Evolutionary conservation across 306 rosid genomes (phyloP).

Genomic region (Rosa multiflora): DNA sequence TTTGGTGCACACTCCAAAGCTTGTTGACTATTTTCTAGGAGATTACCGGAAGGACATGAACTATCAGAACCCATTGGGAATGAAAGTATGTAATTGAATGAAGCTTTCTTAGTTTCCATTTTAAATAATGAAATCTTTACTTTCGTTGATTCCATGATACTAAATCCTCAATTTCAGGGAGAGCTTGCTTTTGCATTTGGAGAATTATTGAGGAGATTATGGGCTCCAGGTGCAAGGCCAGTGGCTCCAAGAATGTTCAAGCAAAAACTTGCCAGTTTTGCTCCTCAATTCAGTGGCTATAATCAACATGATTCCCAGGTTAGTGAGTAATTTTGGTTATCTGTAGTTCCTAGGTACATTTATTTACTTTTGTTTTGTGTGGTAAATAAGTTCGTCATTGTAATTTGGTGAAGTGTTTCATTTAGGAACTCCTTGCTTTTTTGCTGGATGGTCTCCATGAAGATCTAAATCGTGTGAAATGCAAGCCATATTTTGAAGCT

Average conservation of each 20-base stretch:
- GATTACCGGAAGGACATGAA: conserved; percentile 76
- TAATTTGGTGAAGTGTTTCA: conserved; percentile 28
- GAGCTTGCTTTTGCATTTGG: conserved; percentile 92
- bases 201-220: conserved; percentile 70
- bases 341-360: conserved; percentile 15
- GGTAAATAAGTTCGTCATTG: conserved; percentile 19
- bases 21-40: conserved; percentile 77
- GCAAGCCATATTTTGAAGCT: conserved; percentile 77
- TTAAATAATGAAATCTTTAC: neutral
- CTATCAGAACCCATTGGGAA: conserved; percentile 75
- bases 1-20: conserved; percentile 75
- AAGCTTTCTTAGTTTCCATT: conserved; percentile 20
- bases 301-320: conserved; percentile 96
- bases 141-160: neutral
- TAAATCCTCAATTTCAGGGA: conserved; percentile 49
- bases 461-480: conserved; percentile 82
- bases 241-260: conserved; percentile 71
- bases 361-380: conserved; percentile 20
- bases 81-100: conserved; percentile 52
- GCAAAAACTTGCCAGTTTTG: conserved; percentile 64
- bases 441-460: conserved; percentile 90
- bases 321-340: conserved; percentile 30
- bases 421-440: conserved; percentile 93
- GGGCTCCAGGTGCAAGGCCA: conserved; percentile 70
- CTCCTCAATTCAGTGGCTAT: conserved; percentile 80